Evolutionary conservation across 192 early-diverging fungal species (phyloP).

Genomic region (Coemansia erecta): DNA sequence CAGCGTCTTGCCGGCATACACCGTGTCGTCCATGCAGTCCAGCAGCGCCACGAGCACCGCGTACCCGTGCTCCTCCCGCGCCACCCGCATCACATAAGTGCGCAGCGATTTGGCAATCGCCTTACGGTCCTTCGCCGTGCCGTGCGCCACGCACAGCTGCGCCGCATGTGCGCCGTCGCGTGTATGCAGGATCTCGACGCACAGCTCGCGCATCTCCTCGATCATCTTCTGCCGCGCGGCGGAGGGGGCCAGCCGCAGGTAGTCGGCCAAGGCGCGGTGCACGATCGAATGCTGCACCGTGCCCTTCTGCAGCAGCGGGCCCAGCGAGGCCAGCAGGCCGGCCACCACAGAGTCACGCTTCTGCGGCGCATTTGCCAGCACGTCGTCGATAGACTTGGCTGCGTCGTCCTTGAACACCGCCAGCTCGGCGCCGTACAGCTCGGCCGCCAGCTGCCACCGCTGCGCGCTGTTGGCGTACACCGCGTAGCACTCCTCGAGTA

Average conservation of each 20-base stretch:
- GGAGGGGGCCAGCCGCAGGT: slow-evolving; percentile 65
- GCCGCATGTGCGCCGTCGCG: slow-evolving; percentile 84
- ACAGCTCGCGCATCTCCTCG: slow-evolving; percentile 76
- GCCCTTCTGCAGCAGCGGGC: slow-evolving; percentile 78
- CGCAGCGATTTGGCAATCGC: slow-evolving; percentile 84
- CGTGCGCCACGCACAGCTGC: slow-evolving; percentile 77
- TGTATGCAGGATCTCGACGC: slow-evolving; percentile 88
- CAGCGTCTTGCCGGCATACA: slow-evolving; percentile 75
- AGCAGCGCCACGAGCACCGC: slow-evolving; percentile 78
- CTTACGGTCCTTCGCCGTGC: slow-evolving; percentile 88
- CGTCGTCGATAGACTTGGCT: slow-evolving; percentile 22
- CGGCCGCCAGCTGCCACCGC: slow-evolving; percentile 70
- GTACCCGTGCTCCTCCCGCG: slow-evolving; percentile 86
- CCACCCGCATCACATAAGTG: slow-evolving; percentile 73
- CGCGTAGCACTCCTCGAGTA: slow-evolving; percentile 83
- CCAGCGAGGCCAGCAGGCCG: slow-evolving; percentile 65
- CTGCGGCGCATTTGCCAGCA: slow-evolving; percentile 55
- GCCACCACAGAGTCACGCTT: slow-evolving; percentile 58
- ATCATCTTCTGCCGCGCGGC: slow-evolving; percentile 64
- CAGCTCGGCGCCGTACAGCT: slow-evolving; percentile 94
- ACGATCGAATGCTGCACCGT: slow-evolving; percentile 75
- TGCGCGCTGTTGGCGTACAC: slow-evolving; percentile 78
- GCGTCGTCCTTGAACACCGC: slow-evolving; percentile 73
- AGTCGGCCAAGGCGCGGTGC: slow-evolving; percentile 85
- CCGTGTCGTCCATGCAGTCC: slow-evolving; percentile 93